A percentile compares a stretch with the other conserved stretches of the same genome.
phyloP scores from a whole-genome alignment of 2,329 filamentous ascomycete genomes.

The Coniochaeta sp. region DNA sequence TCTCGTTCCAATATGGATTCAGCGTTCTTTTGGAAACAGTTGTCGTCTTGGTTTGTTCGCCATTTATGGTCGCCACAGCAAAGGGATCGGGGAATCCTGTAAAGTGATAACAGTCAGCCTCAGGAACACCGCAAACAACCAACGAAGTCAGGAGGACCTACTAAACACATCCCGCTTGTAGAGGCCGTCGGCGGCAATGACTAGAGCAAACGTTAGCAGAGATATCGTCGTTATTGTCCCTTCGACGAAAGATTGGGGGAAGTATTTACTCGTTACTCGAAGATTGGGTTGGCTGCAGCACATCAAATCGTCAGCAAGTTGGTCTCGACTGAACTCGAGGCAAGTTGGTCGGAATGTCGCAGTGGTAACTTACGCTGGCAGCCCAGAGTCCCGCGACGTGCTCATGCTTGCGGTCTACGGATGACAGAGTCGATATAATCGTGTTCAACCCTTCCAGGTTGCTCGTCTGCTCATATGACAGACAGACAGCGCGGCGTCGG shows the following conservation, averaged over 20 bases:
- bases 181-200: slow-evolving; percentile 96
- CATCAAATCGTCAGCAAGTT: slow-evolving; percentile 14
- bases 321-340: slow-evolving; percentile 6
- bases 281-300: slow-evolving; percentile 69
- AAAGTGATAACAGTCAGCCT: slow-evolving; percentile 9
- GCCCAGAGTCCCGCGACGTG: slow-evolving; percentile 48
- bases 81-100: slow-evolving; percentile 96
- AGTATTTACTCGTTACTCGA: slow-evolving; percentile 76
- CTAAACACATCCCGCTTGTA: slow-evolving; percentile 99
- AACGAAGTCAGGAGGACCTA: slow-evolving; percentile 44
- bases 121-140: no score
- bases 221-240: slow-evolving; percentile 11
- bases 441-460: slow-evolving; percentile 11
- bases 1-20: slow-evolving; percentile 99
- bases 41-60: slow-evolving; percentile 98
- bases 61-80: slow-evolving; percentile 91
- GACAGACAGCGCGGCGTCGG: neutral
- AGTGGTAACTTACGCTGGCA: slow-evolving; percentile 48
- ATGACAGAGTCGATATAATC: neutral
- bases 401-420: slow-evolving; percentile 31
- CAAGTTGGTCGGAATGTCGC: slow-evolving; percentile 23
- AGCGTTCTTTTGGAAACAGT: slow-evolving; percentile 94
- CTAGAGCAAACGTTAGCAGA: slow-evolving; percentile 44
- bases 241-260: slow-evolving; percentile 5
- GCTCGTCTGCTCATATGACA: slow-evolving; percentile 1